These are phyloP conservation scores for Thuidium tamariscinum DNA, from an alignment of 225 moss, liverwort and hornwort species.

Conservation along the genomic window DNA sequence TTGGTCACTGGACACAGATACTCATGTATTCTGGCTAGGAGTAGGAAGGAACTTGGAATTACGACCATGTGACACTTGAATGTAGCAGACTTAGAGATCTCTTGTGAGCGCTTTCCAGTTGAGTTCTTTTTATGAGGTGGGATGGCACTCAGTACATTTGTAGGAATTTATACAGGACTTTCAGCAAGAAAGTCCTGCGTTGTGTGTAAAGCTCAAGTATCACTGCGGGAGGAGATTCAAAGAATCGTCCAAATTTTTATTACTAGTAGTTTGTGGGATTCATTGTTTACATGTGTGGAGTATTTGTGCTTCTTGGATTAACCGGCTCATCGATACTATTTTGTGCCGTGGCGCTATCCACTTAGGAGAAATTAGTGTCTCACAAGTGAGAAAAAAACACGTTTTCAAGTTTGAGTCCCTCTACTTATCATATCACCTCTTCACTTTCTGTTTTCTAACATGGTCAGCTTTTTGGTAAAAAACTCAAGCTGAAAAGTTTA, in stretches of 20 bases:
- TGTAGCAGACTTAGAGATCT: not conserved
- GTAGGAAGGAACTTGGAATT: slow-evolving; percentile 1
- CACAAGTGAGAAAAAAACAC: no score
- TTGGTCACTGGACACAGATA: not conserved
- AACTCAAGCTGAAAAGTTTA: not conserved
- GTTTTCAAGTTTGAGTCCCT: no score
- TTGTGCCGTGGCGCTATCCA: not conserved
- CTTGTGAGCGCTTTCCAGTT: not conserved
- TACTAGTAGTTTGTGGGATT: not conserved
- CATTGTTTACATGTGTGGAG: not conserved
- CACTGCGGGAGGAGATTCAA: not conserved
- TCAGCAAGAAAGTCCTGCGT: not conserved
- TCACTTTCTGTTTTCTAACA: not conserved
- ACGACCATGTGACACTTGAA: not conserved
- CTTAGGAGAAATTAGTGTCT: no score
- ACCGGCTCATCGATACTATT: not conserved
- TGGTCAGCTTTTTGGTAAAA: not conserved
- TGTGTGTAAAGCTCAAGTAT: not conserved
- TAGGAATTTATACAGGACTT: not conserved
- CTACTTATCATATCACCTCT: no score
- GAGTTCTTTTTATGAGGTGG: not conserved
- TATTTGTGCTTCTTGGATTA: not conserved
- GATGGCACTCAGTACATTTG: not conserved
- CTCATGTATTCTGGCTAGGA: slow-evolving; percentile 12
- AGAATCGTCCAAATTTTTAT: not conserved